phyloP scores from a whole-genome alignment of 2,329 filamentous ascomycete species.

The Neonectria coccinea region DNA sequence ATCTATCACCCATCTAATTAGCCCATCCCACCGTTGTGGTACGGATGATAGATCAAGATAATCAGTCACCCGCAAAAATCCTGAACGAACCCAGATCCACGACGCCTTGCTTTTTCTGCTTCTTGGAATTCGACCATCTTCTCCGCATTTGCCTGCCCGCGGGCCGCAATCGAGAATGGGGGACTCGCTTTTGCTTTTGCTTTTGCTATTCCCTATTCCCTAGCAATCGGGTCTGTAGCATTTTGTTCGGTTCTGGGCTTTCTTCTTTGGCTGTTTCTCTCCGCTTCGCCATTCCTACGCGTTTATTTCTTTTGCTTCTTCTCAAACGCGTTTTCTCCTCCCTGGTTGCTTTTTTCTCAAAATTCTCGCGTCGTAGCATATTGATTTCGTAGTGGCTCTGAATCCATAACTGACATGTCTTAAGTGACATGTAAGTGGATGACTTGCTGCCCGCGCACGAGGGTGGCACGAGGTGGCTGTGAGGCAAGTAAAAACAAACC shows the following conservation, averaged over 20 bases:
- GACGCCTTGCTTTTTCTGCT: not conserved
- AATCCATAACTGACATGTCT: constrained; percentile 15
- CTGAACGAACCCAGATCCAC: not conserved
- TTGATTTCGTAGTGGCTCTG: not conserved
- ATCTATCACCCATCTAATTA: not conserved
- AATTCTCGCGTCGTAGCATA: too few species aligned
- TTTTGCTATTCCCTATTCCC: too few species aligned
- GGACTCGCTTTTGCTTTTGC: not conserved
- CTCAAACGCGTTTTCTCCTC: not conserved
- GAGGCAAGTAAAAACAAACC: not conserved
- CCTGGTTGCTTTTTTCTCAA: too few species aligned
- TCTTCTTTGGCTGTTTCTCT: not conserved
- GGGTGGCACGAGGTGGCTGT: constrained; percentile 9
- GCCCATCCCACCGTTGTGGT: not conserved
- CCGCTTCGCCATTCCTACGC: not conserved
- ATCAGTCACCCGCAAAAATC: not conserved
- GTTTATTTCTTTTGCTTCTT: not conserved
- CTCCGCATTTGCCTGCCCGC: not conserved
- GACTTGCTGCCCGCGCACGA: constrained; percentile 18
- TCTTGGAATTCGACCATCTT: not conserved
- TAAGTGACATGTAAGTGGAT: constrained; percentile 11
- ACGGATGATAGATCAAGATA: not conserved
- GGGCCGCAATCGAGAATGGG: not conserved
- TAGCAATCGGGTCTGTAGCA: not conserved
- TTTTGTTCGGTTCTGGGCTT: not conserved